Percentiles rank a stretch among this genome's conserved stretches.
Conservation (phyloP, 192 early-diverging fungal genomes). For the Podila clonocystis region DNA sequence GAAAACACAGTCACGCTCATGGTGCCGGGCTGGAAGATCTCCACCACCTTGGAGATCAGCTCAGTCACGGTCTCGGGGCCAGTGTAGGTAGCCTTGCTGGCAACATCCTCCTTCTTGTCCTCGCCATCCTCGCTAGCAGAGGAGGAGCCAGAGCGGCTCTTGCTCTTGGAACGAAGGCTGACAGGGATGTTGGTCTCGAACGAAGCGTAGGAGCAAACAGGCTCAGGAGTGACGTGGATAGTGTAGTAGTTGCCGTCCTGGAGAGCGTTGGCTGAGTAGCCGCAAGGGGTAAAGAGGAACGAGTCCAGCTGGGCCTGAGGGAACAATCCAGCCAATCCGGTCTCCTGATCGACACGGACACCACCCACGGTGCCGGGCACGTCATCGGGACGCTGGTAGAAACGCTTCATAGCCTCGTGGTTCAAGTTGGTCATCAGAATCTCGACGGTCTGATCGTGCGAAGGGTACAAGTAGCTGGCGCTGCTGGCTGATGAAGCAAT, state of each 20-base stretch:
- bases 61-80: constrained; percentile 78
- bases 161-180: constrained; percentile 54
- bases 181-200: constrained; percentile 95
- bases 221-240: constrained; percentile 98
- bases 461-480: constrained; percentile 44
- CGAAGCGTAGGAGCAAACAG: constrained; percentile 98
- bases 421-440: constrained; percentile 96
- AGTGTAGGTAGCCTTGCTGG: constrained; percentile 84
- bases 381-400: constrained; percentile 75
- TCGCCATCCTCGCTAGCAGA: constrained; percentile 43
- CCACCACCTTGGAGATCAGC: constrained; percentile 71
- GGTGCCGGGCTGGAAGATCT: constrained; percentile 85
- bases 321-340: constrained; percentile 86
- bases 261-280: constrained; percentile 94
- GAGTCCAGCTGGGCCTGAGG: constrained; percentile 87
- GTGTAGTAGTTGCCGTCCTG: constrained; percentile 89
- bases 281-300: constrained; percentile 94
- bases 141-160: background rate
- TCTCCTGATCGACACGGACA: constrained; percentile 72
- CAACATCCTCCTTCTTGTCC: constrained; percentile 66
- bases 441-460: constrained; percentile 93
- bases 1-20: constrained; percentile 81
- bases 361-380: constrained; percentile 71
- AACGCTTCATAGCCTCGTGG: constrained; percentile 79
- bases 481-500: constrained; percentile 38